Base-by-base conservation (phyloP, 441 rosid species). In the Gossypium gossypioides region DNA sequence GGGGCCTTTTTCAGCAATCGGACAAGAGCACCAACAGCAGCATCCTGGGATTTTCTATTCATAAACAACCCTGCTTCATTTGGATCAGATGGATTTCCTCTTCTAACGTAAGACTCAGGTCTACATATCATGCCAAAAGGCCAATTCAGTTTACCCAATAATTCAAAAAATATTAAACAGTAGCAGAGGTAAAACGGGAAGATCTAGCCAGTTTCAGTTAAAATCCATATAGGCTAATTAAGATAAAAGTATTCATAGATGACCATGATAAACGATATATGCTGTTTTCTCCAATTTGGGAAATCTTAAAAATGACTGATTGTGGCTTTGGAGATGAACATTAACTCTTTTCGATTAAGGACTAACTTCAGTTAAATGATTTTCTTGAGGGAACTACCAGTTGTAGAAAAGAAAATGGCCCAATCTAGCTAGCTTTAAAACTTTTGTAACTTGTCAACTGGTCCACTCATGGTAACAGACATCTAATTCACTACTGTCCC, bases 11-110 rank as follows among this genome's bases (percentile, higher is more conserved):
- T 82, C 83, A 95, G 84, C 97, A 95, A 81, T 6, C 37, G 69
- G 52, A 95, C 97, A 63, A 95, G 87, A 29, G 89, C 94, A 78
- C 97, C 97, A 68, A 95, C 95, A 44, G 87, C 97, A 72, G 97
- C 99, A 79, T 82, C 97, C 46, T 85, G 91, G 6, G 97, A 92
- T 77, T 85, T 89, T 65, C 78, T 83, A 16, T 72, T 79, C 3
- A 86, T 84, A 50, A 79, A 72, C 2, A 77, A 72, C 8, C 87
- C 91, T 16, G 86, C 70, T 66, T 86, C 61, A 22, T 57, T 57
- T 57, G 61, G 86, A 52, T 90, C 86, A 2, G 57, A 77, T 3
- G 42, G 73, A 69, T 72, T 85, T 40, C 84, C 85, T 71, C 82
- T 85, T 78, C 82, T 88, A 29, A 89, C 89, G 6, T 83, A 89